A percentile compares a stretch with the other conserved stretches of the same genome.
phyloP scores from a whole-genome alignment of 169 alveolate species.

The Plasmodium relictum region DNA sequence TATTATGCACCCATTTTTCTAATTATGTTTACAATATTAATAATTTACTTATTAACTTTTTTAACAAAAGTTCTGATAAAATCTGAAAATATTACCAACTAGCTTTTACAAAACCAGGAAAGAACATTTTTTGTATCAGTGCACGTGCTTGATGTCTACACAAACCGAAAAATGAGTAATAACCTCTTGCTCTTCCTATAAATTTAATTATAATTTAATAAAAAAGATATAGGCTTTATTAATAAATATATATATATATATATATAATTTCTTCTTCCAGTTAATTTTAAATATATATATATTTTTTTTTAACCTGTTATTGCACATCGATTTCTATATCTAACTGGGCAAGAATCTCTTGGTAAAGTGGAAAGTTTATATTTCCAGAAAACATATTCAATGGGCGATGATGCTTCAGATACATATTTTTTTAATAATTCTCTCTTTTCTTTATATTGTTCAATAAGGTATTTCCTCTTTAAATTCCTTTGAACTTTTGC shows the following conservation, averaged over 20 bases:
- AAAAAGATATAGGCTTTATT: background rate
- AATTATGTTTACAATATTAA: background rate
- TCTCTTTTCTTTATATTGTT: conserved; percentile 80
- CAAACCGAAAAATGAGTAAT: conserved; percentile 80
- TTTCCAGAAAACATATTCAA: conserved; percentile 83
- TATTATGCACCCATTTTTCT: background rate
- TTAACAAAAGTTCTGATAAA: background rate
- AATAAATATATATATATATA: background rate
- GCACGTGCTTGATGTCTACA: conserved; percentile 84
- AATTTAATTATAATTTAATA: background rate
- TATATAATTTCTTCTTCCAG: background rate
- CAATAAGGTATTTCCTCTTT: conserved; percentile 80
- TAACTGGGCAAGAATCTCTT: conserved; percentile 80
- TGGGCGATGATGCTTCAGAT: conserved; percentile 78
- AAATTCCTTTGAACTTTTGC: conserved; percentile 80
- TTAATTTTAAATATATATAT: background rate
- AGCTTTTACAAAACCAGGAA: conserved; percentile 85
- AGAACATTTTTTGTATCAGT: conserved; percentile 78
- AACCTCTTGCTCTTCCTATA: conserved; percentile 84
- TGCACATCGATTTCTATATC: conserved; percentile 81
- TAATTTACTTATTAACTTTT: background rate
- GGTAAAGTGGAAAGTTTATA: conserved; percentile 82
- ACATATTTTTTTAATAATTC: conserved; percentile 80
- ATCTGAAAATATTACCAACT: conserved; percentile 79
- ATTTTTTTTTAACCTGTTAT: conserved; percentile 78